Evolutionary conservation across 495 filamentous ascomycete genomes (phyloP), one percentile per base, ranked within the genome.

Genomic region (Aspergillus homomorphus): DNA sequence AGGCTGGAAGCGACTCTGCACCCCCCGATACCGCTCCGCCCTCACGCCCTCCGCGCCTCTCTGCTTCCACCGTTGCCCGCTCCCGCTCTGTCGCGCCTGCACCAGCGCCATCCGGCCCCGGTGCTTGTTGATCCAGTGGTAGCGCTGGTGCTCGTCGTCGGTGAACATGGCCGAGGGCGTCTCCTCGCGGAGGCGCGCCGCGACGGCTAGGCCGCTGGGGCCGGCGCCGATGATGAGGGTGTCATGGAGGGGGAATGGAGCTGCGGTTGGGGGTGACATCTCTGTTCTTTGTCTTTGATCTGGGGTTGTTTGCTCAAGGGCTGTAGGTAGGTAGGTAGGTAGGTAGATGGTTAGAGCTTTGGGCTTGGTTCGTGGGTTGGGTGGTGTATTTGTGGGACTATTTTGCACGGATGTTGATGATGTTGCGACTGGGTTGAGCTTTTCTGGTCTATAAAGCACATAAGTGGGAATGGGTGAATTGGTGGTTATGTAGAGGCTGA

Each of bases 101-200:
- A 77, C 69, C 0, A 79, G 71, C 55, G 68, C 73, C 73, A 80
- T 81, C 21, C 69, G 64, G 0, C 75, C 73, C 16, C 71, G 71
- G 59, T 86, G 78, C 57, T 78, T 81, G 51, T 75, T 77, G 53
- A 87, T 83, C 84, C 83, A 87, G 64, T 85, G 82, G 64, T 84
- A 87, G 10, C 84, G 77, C 51, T 81, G 77, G 61, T 88, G 84
- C 60, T 87, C 84, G 56, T 83, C 81, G 66, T 87, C 85, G 3
- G 84, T 86, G 71, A 87, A 87, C 41, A 86, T 77, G 14, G 84
- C 82, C 0, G 82, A 85, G 8, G 84, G 84, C 2, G 84, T 86
- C 53, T 74, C 73, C 72, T 87, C 84, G 44, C 73, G 76, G 1
- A 88, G 71, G 4, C 84, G 77, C 3, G 84, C 80, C 8, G 84